A percentile compares a stretch with the other conserved stretches of the same genome.
Evolutionary conservation across 441 rosid genomes (phyloP).

Genomic region (Jatropha multifida): DNA sequence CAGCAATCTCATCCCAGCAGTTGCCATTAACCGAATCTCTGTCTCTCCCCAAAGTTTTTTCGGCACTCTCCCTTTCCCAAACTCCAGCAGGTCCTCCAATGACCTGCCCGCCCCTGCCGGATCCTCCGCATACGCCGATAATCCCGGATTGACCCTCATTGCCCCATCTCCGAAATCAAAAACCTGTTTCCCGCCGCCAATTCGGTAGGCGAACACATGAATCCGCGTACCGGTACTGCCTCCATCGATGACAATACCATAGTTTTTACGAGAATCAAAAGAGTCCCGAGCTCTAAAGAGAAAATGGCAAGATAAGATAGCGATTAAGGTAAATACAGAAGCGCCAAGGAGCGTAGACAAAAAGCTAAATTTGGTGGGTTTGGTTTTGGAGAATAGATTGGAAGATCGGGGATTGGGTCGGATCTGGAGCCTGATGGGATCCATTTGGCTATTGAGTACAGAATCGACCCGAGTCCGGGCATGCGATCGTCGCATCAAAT

Average conservation of each 20-base stretch:
- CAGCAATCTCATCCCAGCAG: conserved; percentile 86
- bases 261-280: conserved; percentile 17
- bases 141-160: conserved; percentile 73
- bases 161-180: conserved; percentile 50
- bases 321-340: conserved; percentile 15
- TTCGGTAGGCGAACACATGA: conserved; percentile 57
- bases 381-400: conserved; percentile 35
- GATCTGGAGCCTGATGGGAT: conserved; percentile 42
- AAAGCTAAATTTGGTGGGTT: conserved; percentile 33
- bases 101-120: conserved; percentile 59
- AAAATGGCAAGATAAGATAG: conserved; percentile 27
- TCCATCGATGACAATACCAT: conserved; percentile 69
- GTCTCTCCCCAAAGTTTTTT: conserved; percentile 50
- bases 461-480: conserved; percentile 47
- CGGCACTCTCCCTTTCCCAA: conserved; percentile 59
- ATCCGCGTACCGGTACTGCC: conserved; percentile 91
- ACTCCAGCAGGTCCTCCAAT: conserved; percentile 56
- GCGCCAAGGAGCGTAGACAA: conserved; percentile 21
- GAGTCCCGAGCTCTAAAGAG: conserved; percentile 25
- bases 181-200: conserved; percentile 33
- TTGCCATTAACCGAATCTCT: conserved; percentile 82
- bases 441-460: conserved; percentile 37
- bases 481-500: conserved; percentile 81
- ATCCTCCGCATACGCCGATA: conserved; percentile 58
- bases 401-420: conserved; percentile 43